Evolutionary conservation across 331 rosid genomes (phyloP), one percentile per base, ranked within the genome.

Genomic region (Quercus lobata): DNA sequence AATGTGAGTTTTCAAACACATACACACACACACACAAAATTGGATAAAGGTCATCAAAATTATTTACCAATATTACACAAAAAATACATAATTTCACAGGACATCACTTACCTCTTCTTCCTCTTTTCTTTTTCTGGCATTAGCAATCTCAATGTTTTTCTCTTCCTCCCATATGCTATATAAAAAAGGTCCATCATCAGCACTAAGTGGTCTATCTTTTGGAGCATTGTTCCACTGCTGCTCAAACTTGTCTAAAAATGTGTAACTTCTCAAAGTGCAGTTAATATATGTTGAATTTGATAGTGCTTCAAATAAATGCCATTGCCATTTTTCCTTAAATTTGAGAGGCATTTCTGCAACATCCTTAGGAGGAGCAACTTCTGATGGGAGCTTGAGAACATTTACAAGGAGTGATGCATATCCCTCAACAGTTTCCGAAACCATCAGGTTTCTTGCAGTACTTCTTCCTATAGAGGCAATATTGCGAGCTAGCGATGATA

Each of bases 161-260:
- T 96, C 97, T 83, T 96, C 99, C 83, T 87, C 97, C 99, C 99
- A 96, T 84, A 96, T 80, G 83, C 87, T 87, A 74, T 96, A 93
- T 66, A 93, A 72, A 87, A 90, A 92, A 27, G 89, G 74, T 86
- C 88, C 91, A 72, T 77, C 58, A 71, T 72, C 83, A 54, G 88
- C 78, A 84, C 69, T 68, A 21, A 77, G 30, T 21, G 76, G 83
- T 77, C 68, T 88, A 77, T 82, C 78, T 83, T 75, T 87, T 74
- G 82, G 87, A 84, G 95, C 80, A 77, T 44, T 86, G 81, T 93
- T 92, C 90, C 94, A 90, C 70, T 74, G 90, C 82, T 84, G 83
- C 83, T 93, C 95, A 18, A 86, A 87, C 72, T 79, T 86, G 80
- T 96, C 97, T 78, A 96, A 86, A 89, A 84, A 87, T 7, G 73